Conservation (phyloP, 2,329 filamentous ascomycete species). For the Microascus cirrosus region DNA sequence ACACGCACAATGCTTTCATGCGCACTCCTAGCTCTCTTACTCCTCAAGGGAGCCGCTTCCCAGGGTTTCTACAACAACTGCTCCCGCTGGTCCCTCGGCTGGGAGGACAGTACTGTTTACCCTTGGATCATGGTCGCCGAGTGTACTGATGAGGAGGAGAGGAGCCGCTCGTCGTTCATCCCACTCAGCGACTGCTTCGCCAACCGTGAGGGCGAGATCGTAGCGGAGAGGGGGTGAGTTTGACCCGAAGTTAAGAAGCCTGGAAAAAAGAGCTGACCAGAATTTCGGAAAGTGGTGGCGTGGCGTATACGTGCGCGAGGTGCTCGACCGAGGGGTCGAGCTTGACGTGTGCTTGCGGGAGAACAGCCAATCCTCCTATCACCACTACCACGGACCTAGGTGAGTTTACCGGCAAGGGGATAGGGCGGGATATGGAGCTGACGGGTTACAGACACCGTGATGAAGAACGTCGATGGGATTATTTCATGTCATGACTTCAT, state of each 20-base stretch:
- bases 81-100: neutral
- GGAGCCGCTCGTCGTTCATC: neutral
- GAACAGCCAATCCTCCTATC: neutral
- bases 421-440: neutral
- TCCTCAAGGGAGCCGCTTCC: neutral
- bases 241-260: neutral
- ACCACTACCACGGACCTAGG: neutral
- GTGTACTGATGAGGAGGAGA: neutral
- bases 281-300: neutral
- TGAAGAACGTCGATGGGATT: slow-evolving; percentile 1
- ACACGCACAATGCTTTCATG: neutral
- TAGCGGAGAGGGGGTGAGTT: neutral
- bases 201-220: slow-evolving; percentile 1
- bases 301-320: neutral
- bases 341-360: slow-evolving; percentile 1
- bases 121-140: slow-evolving; percentile 1
- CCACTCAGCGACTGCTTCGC: slow-evolving; percentile 1
- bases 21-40: neutral
- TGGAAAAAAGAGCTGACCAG: neutral
- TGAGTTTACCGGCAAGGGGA: neutral
- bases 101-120: neutral
- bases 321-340: neutral
- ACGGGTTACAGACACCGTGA: neutral
- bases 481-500: neutral
- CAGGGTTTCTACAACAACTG: slow-evolving; percentile 2